Evolutionary conservation across 345 rosid species (phyloP), one percentile per base, ranked within the genome.

Genomic region (Abelmoschus esculentus): DNA sequence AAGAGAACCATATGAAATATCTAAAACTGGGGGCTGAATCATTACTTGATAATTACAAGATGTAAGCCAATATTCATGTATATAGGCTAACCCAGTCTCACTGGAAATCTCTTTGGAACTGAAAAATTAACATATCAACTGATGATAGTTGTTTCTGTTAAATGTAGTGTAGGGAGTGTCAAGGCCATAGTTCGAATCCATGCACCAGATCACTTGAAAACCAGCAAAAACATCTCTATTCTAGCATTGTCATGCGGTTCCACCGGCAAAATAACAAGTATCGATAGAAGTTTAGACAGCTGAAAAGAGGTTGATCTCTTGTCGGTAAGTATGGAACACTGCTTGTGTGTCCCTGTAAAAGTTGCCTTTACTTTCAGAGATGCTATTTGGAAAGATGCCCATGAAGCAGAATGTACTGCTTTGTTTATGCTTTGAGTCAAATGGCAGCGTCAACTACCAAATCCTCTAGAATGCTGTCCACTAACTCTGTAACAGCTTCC

Each of bases 381-480:
- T 61, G 66, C 14, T 0, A 3, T 19, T 40, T 12, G 12, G 50
- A 5, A 40, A 63, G 50, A 42, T 19, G 32, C 9, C 11, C 52
- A 40, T 4, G 26, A 8, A 47, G 52, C 50, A 72, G 69, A 47
- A 29, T 40, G 50, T n/a, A 5, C 42, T 50, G 53, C 61, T 61
- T 67, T 44, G 47, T 47, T 18, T 56, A 22, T 0, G 14, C 70
- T 77, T 50, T 36, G 67, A 80, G 81, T 72, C 78, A 75, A 34
- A 63, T 57, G 56, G 76, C 65, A 63, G 78, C 31, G 26, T 91
- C 91, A 61, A 65, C 50, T 40, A 76, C 71, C 67, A 86, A 66
- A 55, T 89, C 88, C 71, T 82, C 85, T n/a, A 87, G 53, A 68
- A 87, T 71, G 61, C 55, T 59, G 50, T 86, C 96, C 7, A 59